These are phyloP conservation scores for Ceriops decandra DNA, from an alignment of 345 rosid species.

Conservation along the genomic window DNA sequence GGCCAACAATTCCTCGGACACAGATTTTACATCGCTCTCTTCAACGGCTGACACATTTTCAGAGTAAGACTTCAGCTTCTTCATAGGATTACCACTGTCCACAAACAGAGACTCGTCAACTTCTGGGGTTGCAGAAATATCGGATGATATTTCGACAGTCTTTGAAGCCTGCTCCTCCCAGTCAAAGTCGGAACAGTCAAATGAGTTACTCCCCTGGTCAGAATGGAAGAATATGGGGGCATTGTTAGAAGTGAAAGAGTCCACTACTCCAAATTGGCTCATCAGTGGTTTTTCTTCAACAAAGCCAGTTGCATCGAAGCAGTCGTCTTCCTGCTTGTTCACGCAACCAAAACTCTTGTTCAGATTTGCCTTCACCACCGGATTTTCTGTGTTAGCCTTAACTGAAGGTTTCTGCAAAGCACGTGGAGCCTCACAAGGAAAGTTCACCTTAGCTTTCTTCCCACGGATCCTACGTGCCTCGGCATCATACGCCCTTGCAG, in stretches of 20 bases:
- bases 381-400: constrained; percentile 43
- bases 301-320: constrained; percentile 39
- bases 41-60: constrained; percentile 28
- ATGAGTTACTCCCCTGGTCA: constrained; percentile 84
- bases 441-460: constrained; percentile 35
- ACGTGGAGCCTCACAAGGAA: constrained; percentile 43
- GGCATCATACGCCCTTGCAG: constrained; percentile 83
- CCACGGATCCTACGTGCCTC: constrained; percentile 82
- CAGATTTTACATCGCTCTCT: constrained; percentile 32
- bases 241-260: constrained; percentile 27
- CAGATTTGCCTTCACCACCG: constrained; percentile 38
- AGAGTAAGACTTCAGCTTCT: constrained; percentile 46
- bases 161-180: constrained; percentile 67
- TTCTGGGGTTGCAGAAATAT: constrained; percentile 41
- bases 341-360: constrained; percentile 32
- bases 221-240: constrained; percentile 54
- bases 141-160: constrained; percentile 83
- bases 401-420: constrained; percentile 36
- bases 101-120: constrained; percentile 44
- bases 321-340: constrained; percentile 48
- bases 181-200: constrained; percentile 71
- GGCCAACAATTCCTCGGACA: constrained; percentile 65
- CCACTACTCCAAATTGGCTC: constrained; percentile 44
- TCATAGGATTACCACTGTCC: constrained; percentile 60
- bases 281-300: constrained; percentile 63